A percentile compares a stretch with the other conserved stretches of the same genome.
These are phyloP conservation scores for Millerago galiae DNA, from an alignment of 805 yeast species.

Conservation along the genomic window DNA sequence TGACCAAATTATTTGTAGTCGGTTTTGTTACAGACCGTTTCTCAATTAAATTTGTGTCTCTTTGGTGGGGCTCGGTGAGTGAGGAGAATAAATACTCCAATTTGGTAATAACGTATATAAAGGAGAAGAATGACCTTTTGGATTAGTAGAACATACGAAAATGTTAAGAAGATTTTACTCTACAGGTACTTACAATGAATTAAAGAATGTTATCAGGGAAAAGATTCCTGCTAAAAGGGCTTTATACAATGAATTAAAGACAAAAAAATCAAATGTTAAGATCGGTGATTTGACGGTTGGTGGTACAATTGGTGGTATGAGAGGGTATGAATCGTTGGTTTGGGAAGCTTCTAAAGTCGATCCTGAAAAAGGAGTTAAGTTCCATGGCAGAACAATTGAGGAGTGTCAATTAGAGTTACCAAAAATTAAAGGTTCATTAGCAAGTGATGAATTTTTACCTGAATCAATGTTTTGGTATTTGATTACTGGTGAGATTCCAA, in stretches of 20 bases:
- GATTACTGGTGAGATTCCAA: slow-evolving; percentile 67
- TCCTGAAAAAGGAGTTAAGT: slow-evolving; percentile 69
- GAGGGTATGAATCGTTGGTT: slow-evolving; percentile 66
- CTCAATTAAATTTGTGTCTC: background rate
- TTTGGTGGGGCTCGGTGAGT: background rate
- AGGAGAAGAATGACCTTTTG: background rate
- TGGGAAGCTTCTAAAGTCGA: slow-evolving; percentile 81
- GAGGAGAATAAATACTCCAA: background rate
- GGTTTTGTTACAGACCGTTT: background rate
- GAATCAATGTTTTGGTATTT: slow-evolving; percentile 75
- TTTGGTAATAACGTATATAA: background rate
- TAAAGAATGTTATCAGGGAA: background rate
- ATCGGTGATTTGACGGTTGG: slow-evolving; percentile 42
- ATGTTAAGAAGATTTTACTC: slow-evolving; percentile 11
- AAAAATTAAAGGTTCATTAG: slow-evolving; percentile 26
- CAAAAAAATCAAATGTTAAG: slow-evolving; percentile 27
- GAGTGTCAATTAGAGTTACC: slow-evolving; percentile 66
- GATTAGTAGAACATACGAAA: background rate
- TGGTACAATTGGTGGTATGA: slow-evolving; percentile 63
- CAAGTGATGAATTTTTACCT: slow-evolving; percentile 40
- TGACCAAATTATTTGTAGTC: slow-evolving; percentile 1
- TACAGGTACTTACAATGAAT: slow-evolving; percentile 9
- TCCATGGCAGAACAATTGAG: slow-evolving; percentile 70
- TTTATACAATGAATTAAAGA: slow-evolving; percentile 34
- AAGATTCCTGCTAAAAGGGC: slow-evolving; percentile 37